These are phyloP conservation scores for Candida khao-thaluensis DNA, from an alignment of 805 yeast genomes.

Conservation along the genomic window DNA sequence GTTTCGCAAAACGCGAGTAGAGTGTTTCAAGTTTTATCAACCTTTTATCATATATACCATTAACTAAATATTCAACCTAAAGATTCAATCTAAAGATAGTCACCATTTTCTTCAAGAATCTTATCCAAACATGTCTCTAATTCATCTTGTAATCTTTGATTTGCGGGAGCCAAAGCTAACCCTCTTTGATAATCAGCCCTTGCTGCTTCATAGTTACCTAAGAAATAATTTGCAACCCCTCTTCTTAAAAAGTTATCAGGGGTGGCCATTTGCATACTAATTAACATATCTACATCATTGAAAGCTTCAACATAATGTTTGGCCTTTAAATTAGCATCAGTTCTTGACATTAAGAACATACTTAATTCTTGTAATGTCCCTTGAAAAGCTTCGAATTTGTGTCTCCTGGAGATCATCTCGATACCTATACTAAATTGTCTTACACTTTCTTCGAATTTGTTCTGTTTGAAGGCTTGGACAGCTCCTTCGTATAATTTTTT, in stretches of 20 bases:
- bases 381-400: constrained; percentile 73
- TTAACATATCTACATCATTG: constrained; percentile 66
- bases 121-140: constrained; percentile 45
- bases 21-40: background rate
- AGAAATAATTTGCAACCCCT: constrained; percentile 59
- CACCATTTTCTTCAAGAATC: constrained; percentile 61
- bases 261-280: constrained; percentile 54
- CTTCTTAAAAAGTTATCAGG: constrained; percentile 74
- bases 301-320: constrained; percentile 57
- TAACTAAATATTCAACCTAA: no score
- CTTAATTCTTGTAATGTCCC: constrained; percentile 67
- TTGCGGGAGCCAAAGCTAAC: constrained; percentile 56
- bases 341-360: constrained; percentile 64
- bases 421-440: constrained; percentile 65
- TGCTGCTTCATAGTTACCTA: constrained; percentile 63
- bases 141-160: constrained; percentile 49
- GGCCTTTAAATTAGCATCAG: constrained; percentile 63
- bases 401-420: constrained; percentile 65
- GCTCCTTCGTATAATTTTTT: constrained; percentile 67
- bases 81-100: constrained; percentile 24
- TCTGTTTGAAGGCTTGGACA: constrained; percentile 52
- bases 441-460: constrained; percentile 57
- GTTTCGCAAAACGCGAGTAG: background rate
- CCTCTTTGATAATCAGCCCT: constrained; percentile 73
- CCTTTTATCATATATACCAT: constrained; percentile 1